Evolutionary conservation across 192 early-diverging fungal species (phyloP), one percentile per base, ranked within the genome.

Genomic region (Backusella mclennaniae): DNA sequence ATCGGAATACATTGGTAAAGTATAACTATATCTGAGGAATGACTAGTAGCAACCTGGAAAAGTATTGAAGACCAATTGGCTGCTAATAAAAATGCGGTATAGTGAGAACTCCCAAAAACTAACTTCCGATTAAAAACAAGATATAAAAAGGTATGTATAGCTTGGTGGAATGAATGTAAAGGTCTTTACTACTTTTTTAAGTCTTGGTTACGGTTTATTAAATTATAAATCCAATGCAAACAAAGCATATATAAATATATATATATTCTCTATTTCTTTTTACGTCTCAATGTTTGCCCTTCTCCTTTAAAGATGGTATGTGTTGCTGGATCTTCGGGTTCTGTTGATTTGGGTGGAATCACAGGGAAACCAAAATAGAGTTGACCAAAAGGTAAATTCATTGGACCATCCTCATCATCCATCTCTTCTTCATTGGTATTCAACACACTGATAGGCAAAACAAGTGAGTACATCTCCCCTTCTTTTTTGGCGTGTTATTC

Each of bases 281-380:
- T 79, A 14, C 23, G 21, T 68, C 77, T 66, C 29, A 79, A 56
- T 19, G 77, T 70, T 21, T 79, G 49, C 7, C 77, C 77, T 17
- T 67, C 21, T 31, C 77, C 77, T 12, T 23, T 17, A 36, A 72
- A 71, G 15, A 63, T 41, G 9, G 33, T 23, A 1, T 71, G 17
- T 17, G 67, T 23, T 21, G 44, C 35, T 19, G 36, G 29, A 23
- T 76, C 67, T 41, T 78, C 77, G 38, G 82, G 80, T 21, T 84
- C 84, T 36, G 79, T 84, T 5, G 88, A 82, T 70, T 85, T 85
- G 6, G 88, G 89, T 26, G 92, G 93, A n/a, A 92, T 82, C 6
- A 93, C 71, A 29, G 86, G 89, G 83, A 95, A 98, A 0, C 95
- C 97, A 87, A 99, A 98, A 81, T 92, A 97, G 33, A 98, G 87